These are phyloP conservation scores for Phytophthora kernoviae DNA, from an alignment of 352 stramenopile species.

Conservation along the genomic window DNA sequence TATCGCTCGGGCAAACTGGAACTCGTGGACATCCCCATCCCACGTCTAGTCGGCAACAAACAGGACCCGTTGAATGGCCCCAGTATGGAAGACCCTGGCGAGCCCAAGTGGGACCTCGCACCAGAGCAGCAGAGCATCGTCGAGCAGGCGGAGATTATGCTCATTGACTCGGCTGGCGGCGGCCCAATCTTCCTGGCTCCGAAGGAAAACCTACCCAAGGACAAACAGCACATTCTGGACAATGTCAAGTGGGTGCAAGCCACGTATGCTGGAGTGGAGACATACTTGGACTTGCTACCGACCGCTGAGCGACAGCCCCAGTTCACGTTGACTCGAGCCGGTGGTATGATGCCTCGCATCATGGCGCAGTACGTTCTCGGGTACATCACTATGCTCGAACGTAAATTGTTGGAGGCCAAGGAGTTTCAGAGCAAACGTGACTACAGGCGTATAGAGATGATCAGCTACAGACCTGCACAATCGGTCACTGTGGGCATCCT, in stretches of 20 bases:
- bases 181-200: slow-evolving; percentile 32
- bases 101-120: slow-evolving; percentile 31
- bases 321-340: slow-evolving; percentile 42
- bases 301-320: slow-evolving; percentile 21
- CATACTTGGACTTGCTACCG: slow-evolving; percentile 34
- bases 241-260: slow-evolving; percentile 49
- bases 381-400: slow-evolving; percentile 45
- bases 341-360: slow-evolving; percentile 44
- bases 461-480: slow-evolving; percentile 29
- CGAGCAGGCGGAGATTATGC: slow-evolving; percentile 31
- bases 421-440: slow-evolving; percentile 33
- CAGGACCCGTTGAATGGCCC: slow-evolving; percentile 34
- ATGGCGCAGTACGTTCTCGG: slow-evolving; percentile 55
- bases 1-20: slow-evolving; percentile 36
- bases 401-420: slow-evolving; percentile 37
- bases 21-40: slow-evolving; percentile 36
- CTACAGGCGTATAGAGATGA: slow-evolving; percentile 32
- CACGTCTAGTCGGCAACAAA: slow-evolving; percentile 39
- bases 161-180: slow-evolving; percentile 38
- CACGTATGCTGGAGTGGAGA: slow-evolving; percentile 48
- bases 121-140: slow-evolving; percentile 35
- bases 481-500: slow-evolving; percentile 54
- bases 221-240: slow-evolving; percentile 35
- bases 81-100: slow-evolving; percentile 30
- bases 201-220: slow-evolving; percentile 35